Percentiles rank a stretch among this genome's conserved stretches.
phyloP scores from a whole-genome alignment of 768 basidiomycete genomes.

The Boletus tomentosulus region DNA sequence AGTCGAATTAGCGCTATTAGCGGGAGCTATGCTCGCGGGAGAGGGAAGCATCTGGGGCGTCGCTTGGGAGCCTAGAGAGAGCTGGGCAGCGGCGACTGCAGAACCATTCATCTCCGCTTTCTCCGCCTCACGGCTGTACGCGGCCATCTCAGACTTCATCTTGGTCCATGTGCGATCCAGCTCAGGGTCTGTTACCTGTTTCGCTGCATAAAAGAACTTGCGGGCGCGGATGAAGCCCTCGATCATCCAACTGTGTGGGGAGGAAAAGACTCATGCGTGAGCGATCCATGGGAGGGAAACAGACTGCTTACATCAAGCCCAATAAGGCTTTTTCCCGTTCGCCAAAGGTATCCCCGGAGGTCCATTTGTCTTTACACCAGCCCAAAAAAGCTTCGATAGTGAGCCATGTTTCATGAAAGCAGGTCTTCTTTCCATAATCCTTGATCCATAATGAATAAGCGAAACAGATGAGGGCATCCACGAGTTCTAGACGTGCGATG shows the following conservation, averaged over 20 bases:
- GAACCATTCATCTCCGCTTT: slow-evolving; percentile 33
- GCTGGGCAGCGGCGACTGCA: slow-evolving; percentile 23
- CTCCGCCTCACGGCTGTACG: slow-evolving; percentile 32
- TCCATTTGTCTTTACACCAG: slow-evolving; percentile 74
- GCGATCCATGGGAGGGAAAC: slow-evolving; percentile 14
- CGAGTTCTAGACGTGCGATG: slow-evolving; percentile 73
- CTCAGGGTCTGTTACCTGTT: slow-evolving; percentile 31
- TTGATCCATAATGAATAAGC: slow-evolving; percentile 80
- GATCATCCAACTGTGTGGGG: slow-evolving; percentile 62
- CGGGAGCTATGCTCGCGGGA: slow-evolving; percentile 62
- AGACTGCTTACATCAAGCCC: slow-evolving; percentile 69
- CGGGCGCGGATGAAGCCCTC: slow-evolving; percentile 67
- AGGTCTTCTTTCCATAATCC: slow-evolving; percentile 54
- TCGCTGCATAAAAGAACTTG: slow-evolving; percentile 41
- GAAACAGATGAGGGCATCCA: slow-evolving; percentile 81
- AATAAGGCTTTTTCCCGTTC: slow-evolving; percentile 58
- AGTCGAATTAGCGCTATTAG: slow-evolving; percentile 73
- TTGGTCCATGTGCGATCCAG: slow-evolving; percentile 32
- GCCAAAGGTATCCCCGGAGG: slow-evolving; percentile 37
- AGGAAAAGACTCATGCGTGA: slow-evolving; percentile 21
- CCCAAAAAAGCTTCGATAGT: slow-evolving; percentile 66
- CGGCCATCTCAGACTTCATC: slow-evolving; percentile 32
- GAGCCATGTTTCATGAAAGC: slow-evolving; percentile 59
- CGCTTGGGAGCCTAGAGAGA: slow-evolving; percentile 29
- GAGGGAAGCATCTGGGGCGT: slow-evolving; percentile 79